Percentiles rank a stretch among this genome's conserved stretches.
Conservation (phyloP, 169 alveolate genomes). For the Cryptosporidium parvum region DNA sequence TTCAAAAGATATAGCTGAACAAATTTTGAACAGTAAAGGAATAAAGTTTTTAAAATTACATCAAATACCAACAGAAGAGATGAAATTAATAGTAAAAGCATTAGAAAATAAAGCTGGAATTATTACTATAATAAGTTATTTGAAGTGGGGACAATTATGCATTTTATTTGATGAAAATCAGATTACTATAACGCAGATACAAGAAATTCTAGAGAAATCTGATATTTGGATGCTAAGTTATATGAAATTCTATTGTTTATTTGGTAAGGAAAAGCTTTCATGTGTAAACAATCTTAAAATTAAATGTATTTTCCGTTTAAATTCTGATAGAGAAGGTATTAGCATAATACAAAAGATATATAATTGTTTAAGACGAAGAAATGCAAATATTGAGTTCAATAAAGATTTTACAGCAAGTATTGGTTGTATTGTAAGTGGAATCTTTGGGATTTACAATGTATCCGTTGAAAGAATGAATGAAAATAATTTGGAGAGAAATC, state of each 20-base stretch:
- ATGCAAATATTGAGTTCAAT: slow-evolving; percentile 4
- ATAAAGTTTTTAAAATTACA: slow-evolving; percentile 22
- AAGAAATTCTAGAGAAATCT: slow-evolving; percentile 4
- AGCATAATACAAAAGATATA: background rate
- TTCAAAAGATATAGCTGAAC: slow-evolving; percentile 40
- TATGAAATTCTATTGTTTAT: slow-evolving; percentile 43
- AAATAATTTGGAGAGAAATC: background rate
- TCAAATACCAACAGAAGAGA: slow-evolving; percentile 4
- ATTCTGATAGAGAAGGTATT: slow-evolving; percentile 14
- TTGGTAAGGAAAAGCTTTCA: slow-evolving; percentile 41
- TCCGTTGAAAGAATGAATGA: slow-evolving; percentile 21
- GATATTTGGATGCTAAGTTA: slow-evolving; percentile 25
- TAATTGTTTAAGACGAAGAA: slow-evolving; percentile 10
- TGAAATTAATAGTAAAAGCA: slow-evolving; percentile 14
- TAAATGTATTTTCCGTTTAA: background rate
- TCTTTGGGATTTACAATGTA: slow-evolving; percentile 58
- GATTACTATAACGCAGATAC: slow-evolving; percentile 17
- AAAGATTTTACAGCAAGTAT: slow-evolving; percentile 31
- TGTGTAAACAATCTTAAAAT: slow-evolving; percentile 29
- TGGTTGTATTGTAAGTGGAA: slow-evolving; percentile 26
- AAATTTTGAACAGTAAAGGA: background rate
- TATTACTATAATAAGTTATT: slow-evolving; percentile 40
- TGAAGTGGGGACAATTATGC: slow-evolving; percentile 49
- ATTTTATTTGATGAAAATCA: slow-evolving; percentile 53
- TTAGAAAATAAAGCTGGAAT: slow-evolving; percentile 40